These are phyloP conservation scores for Fusarium globosum DNA, from an alignment of 2,329 filamentous ascomycete genomes.

Conservation along the genomic window DNA sequence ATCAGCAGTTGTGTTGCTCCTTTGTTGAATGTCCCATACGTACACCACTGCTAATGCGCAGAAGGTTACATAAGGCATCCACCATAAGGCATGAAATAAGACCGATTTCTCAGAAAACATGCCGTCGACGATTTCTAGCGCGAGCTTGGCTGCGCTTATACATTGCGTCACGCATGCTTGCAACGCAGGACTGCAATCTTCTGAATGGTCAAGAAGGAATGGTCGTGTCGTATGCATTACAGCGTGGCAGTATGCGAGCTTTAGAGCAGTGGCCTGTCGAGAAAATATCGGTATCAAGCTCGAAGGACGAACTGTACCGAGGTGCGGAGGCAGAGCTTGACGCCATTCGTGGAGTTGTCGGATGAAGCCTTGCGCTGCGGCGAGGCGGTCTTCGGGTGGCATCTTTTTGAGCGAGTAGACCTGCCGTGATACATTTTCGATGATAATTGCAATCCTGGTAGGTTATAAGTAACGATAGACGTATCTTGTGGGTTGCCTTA, in stretches of 20 bases:
- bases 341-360: slow-evolving; percentile 55
- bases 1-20: neutral
- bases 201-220: slow-evolving; percentile 58
- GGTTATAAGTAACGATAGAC: fast-evolving
- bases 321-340: slow-evolving; percentile 54
- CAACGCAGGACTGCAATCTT: neutral
- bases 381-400: slow-evolving; percentile 51
- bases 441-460: slow-evolving; percentile 51
- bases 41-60: slow-evolving; percentile 65
- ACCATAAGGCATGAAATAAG: slow-evolving; percentile 61
- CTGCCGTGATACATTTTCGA: slow-evolving; percentile 53
- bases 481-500: neutral
- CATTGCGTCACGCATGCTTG: slow-evolving; percentile 54
- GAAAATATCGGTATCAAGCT: slow-evolving; percentile 59
- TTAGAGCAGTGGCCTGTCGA: slow-evolving; percentile 63
- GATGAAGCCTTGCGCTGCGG: slow-evolving; percentile 52
- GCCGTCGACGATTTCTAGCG: slow-evolving; percentile 56
- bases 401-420: slow-evolving; percentile 54
- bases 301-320: slow-evolving; percentile 56
- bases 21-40: slow-evolving; percentile 57
- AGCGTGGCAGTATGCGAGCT: slow-evolving; percentile 65
- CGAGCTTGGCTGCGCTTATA: slow-evolving; percentile 46
- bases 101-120: slow-evolving; percentile 51
- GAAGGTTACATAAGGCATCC: slow-evolving; percentile 65
- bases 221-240: slow-evolving; percentile 66